A percentile compares a stretch with the other conserved stretches of the same genome.
Evolutionary conservation across 2,329 filamentous ascomycete genomes (phyloP).

Genomic region (Exophiala aquamarina): DNA sequence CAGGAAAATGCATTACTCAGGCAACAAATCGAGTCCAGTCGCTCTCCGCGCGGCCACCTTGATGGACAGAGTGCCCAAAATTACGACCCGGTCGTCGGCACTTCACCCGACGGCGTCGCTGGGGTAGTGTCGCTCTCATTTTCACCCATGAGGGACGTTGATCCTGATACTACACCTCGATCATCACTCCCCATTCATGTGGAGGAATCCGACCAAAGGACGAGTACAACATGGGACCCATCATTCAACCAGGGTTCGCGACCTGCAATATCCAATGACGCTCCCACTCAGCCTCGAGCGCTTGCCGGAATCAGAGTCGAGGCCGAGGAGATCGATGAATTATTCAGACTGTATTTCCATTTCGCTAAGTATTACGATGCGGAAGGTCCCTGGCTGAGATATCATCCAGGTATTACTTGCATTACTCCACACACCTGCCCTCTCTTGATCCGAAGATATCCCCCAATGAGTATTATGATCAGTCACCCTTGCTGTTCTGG

Average conservation of each 20-base stretch:
- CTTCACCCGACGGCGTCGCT: slow-evolving; percentile 3
- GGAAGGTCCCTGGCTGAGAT: too few species aligned
- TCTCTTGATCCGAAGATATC: slow-evolving; percentile 49
- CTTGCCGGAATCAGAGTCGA: slow-evolving; percentile 33
- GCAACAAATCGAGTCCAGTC: slow-evolving; percentile 13
- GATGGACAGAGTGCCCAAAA: slow-evolving; percentile 15
- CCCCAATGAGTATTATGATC: slow-evolving; percentile 72
- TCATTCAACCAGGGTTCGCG: background rate
- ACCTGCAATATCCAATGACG: background rate
- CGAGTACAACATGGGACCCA: background rate
- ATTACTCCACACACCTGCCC: slow-evolving; percentile 38
- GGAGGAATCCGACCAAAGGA: too few species aligned
- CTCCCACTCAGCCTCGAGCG: slow-evolving; percentile 24
- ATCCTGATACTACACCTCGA: background rate
- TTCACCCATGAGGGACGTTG: slow-evolving; percentile 8
- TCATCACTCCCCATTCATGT: slow-evolving; percentile 16
- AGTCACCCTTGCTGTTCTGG: slow-evolving; percentile 83
- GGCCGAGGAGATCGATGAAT: slow-evolving; percentile 37
- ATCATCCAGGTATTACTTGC: slow-evolving; percentile 34
- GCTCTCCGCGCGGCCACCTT: slow-evolving; percentile 15
- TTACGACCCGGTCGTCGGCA: slow-evolving; percentile 19
- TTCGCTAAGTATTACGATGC: background rate
- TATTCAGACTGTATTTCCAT: slow-evolving; percentile 35
- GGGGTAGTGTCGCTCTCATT: background rate
- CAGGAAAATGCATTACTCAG: slow-evolving; percentile 1